A percentile compares a stretch with the other conserved stretches of the same genome.
These are phyloP conservation scores for Arabis alpina DNA, from an alignment of 345 rosid species.

Conservation along the genomic window DNA sequence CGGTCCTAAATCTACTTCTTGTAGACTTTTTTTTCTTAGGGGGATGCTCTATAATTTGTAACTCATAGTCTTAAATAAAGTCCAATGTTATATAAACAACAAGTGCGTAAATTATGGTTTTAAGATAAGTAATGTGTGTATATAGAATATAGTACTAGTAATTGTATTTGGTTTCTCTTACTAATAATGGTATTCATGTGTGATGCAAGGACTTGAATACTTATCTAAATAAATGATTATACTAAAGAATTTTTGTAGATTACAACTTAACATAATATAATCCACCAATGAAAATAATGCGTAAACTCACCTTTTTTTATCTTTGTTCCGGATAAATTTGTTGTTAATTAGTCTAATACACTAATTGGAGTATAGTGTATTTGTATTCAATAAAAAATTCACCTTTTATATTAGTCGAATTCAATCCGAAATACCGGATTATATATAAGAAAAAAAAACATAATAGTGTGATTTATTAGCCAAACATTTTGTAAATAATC, in stretches of 20 bases:
- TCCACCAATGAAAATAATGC: no score
- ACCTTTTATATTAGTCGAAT: no score
- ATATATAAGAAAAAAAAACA: no score
- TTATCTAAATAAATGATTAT: neutral
- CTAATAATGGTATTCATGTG: slow-evolving; percentile 12
- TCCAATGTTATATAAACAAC: neutral
- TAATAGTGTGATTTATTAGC: neutral
- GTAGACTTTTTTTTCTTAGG: neutral
- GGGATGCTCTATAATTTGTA: slow-evolving; percentile 16
- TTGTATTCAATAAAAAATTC: no score
- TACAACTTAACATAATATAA: no score
- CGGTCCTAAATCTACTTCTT: slow-evolving; percentile 20
- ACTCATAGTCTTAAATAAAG: slow-evolving; percentile 5
- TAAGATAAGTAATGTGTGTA: neutral
- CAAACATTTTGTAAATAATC: neutral
- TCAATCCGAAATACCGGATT: no score
- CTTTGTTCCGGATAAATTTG: no score
- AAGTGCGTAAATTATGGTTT: neutral
- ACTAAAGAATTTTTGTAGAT: neutral
- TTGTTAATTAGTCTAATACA: no score
- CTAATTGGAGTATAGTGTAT: no score
- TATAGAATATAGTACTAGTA: neutral
- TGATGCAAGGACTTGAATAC: neutral
- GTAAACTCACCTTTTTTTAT: no score
- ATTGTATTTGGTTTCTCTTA: neutral